Evolutionary conservation across 352 stramenopile species (phyloP), one percentile per base, ranked within the genome.

Genomic region (Ophiocytium majus): DNA sequence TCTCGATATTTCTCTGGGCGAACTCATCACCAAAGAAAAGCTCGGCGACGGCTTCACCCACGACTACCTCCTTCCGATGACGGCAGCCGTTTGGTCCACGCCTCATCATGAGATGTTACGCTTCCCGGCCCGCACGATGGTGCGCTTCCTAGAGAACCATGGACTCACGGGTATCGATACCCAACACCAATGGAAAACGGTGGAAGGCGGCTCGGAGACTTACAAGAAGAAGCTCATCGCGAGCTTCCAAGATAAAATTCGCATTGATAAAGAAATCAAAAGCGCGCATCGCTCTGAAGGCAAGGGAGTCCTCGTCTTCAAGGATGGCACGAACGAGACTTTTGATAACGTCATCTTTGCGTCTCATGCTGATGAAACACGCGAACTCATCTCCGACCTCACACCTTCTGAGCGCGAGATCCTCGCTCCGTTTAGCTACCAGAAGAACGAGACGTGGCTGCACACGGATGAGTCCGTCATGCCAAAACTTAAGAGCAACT

Each of bases 301-400:
- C 23, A 71, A 71, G 28, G n/a, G n/a, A n/a, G 57, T 71, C 19
- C 28, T 71, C 28, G 57, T 71, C 19, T 23, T 28, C 19, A 71
- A 28, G 19, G 28, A 71, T 23, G 57, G 57, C 23, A 71, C 28
- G 19, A 71, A 23, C 57, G 57, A 71, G 28, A 28, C 23, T 23
- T 71, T 71, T 28, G 57, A 71, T 71, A 71, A 71, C 23, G 57
- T 71, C 19, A 28, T 71, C 28, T 71, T 71, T 71, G 57, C 57
- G 23, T 23, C 57, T 28, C 57, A 71, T 28, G 57, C 57, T 71
- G 19, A 23, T 28, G 28, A 23, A 23, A 71, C 57, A 28, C 57
- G 28, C 57, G 28, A 71, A 28, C 23, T 71, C 28, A 23, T 71
- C 57, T 23, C 23, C 23, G 28, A 71, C 57, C 57, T 23, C 19